Percentiles rank a stretch among this genome's conserved stretches.
These are phyloP conservation scores for Rosa chinensis DNA, from an alignment of 306 rosid species.

Conservation along the genomic window DNA sequence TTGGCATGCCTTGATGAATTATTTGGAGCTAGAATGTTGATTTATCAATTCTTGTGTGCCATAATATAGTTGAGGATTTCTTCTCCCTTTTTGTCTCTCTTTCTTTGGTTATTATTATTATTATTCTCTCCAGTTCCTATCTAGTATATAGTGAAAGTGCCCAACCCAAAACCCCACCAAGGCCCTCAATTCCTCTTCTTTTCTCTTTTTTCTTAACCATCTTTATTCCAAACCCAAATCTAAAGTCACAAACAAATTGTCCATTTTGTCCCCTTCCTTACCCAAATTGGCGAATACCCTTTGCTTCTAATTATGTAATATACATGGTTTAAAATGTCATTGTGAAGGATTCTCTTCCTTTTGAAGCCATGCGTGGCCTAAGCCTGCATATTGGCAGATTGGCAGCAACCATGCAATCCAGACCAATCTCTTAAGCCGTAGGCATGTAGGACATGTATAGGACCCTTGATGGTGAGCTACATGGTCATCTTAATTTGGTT, in stretches of 20 bases:
- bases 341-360: conserved; percentile 32
- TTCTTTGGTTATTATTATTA: conserved; percentile 22
- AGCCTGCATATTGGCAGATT: conserved; percentile 1
- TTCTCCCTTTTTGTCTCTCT: conserved; percentile 21
- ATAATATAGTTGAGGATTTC: conserved; percentile 50
- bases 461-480: conserved; percentile 44
- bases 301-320: conserved; percentile 6
- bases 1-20: conserved; percentile 20
- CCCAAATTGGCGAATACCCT: conserved; percentile 2
- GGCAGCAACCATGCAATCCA: conserved; percentile 44
- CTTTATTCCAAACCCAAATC: conserved; percentile 88
- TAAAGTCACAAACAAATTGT: conserved; percentile 50
- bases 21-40: conserved; percentile 44
- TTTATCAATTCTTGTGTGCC: conserved; percentile 39
- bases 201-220: conserved; percentile 31
- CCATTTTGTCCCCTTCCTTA: conserved; percentile 39
- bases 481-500: conserved; percentile 3
- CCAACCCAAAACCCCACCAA: conserved; percentile 63
- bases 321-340: conserved; percentile 38
- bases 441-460: conserved; percentile 12
- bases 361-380: conserved; percentile 46
- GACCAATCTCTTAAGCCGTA: no score
- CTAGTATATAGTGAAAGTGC: conserved; percentile 54
- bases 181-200: conserved; percentile 35
- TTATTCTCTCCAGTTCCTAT: conserved; percentile 44